Evolutionary conservation across 805 yeast genomes (phyloP), one percentile per base, ranked within the genome.

Genomic region (Maudiozyma pseudohumilis): DNA sequence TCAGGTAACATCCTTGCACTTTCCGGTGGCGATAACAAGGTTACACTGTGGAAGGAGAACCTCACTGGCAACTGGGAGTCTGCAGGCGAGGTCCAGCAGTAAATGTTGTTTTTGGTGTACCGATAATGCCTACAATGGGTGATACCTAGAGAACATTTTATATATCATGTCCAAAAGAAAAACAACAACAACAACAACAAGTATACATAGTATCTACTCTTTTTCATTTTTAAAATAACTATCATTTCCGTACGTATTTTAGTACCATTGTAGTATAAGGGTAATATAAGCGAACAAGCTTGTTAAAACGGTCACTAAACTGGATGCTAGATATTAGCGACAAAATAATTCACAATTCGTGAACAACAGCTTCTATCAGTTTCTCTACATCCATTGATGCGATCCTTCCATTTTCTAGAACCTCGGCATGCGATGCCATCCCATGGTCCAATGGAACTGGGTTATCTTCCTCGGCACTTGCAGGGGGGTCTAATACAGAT

Each of bases 1-100:
- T 81, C 94, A 33, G 99, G 99, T 38, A 92, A 92, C 59, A 79
- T 92, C 22, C 72, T 92, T 50, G 99, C 99, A 5, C 82, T 92
- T 30, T 77, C 92, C 34, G 95, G 96, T 34, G 97, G 97, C 39
- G 97, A 92, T 60, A 88, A 88, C 61, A 86, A 83, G 64, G 89
- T 92, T 31, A 86, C 95, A 23, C 72, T 92, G 59, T 92, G 97
- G 97, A 88, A 87, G 64, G 98, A 92, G 64, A 85, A 80, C 56
- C 69, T 88, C 47, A 77, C 77, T 53, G 96, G 96, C 37, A 77
- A 78, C 52, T 89, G 98, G 98, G 96, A 89, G 64, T 70, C 85
- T 40, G 96, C 96, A n/a, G 97, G 97, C 37, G 94, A 80, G 55
- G 92, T 92, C 47, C 88, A 83, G 53, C 94, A 86, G 62, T 84